phyloP scores from a whole-genome alignment of 2,329 filamentous ascomycete species.

The Fusarium chlamydosporum region DNA sequence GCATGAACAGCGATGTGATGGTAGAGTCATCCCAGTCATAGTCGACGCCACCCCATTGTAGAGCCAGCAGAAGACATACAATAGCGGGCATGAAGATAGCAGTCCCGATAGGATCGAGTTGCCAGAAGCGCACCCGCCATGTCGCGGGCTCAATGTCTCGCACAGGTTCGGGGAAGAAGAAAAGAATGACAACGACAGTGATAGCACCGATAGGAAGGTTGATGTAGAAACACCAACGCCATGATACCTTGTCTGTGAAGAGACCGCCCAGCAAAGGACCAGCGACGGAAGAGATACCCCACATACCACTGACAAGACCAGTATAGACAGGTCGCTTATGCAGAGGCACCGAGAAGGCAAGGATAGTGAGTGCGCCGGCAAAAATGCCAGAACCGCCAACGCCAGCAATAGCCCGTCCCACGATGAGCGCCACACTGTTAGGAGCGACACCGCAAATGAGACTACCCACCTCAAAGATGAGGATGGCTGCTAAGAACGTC shows the following conservation, averaged over 20 bases:
- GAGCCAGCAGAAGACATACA: slow-evolving; percentile 64
- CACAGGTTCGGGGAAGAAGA: slow-evolving; percentile 49
- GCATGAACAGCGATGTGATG: slow-evolving; percentile 52
- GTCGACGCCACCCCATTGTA: slow-evolving; percentile 63
- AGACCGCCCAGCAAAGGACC: slow-evolving; percentile 55
- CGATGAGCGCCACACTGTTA: slow-evolving; percentile 54
- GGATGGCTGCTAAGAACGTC: slow-evolving; percentile 57
- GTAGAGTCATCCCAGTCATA: slow-evolving; percentile 51
- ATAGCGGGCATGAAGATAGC: slow-evolving; percentile 56
- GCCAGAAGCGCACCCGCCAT: slow-evolving; percentile 47
- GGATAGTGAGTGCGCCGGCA: slow-evolving; percentile 61
- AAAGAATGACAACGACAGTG: slow-evolving; percentile 52
- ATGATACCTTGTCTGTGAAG: slow-evolving; percentile 56
- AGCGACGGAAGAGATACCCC: slow-evolving; percentile 60
- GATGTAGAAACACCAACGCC: slow-evolving; percentile 61
- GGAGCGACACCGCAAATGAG: slow-evolving; percentile 57
- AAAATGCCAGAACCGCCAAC: slow-evolving; percentile 63
- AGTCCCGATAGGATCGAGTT: slow-evolving; percentile 53
- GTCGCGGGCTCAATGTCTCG: slow-evolving; percentile 47
- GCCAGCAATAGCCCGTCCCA: slow-evolving; percentile 56
- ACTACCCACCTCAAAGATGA: slow-evolving; percentile 61
- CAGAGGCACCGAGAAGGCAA: slow-evolving; percentile 57
- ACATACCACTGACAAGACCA: slow-evolving; percentile 60
- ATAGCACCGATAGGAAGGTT: slow-evolving; percentile 58
- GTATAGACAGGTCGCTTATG: slow-evolving; percentile 54